These are phyloP conservation scores for Termitomyces heimii DNA, from an alignment of 768 basidiomycete species.

Conservation along the genomic window DNA sequence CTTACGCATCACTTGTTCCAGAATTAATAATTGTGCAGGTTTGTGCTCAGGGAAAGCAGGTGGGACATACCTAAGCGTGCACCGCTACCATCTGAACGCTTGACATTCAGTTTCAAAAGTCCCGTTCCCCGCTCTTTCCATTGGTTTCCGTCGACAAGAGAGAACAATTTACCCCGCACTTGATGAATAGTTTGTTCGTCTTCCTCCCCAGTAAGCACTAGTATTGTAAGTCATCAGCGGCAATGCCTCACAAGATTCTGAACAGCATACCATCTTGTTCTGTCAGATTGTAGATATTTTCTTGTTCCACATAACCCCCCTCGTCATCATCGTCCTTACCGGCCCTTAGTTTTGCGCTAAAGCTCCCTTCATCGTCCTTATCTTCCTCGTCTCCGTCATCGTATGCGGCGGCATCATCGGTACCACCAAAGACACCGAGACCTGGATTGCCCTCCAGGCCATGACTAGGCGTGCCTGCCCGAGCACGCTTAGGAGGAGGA, in stretches of 20 bases:
- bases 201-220: slow-evolving; percentile 77
- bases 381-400: slow-evolving; percentile 45
- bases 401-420: slow-evolving; percentile 19
- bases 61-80: slow-evolving; percentile 58
- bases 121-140: slow-evolving; percentile 83
- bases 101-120: slow-evolving; percentile 63
- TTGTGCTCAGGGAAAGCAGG: neutral
- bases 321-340: slow-evolving; percentile 55
- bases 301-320: slow-evolving; percentile 40
- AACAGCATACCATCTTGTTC: slow-evolving; percentile 60
- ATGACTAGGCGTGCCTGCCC: slow-evolving; percentile 44
- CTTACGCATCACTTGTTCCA: slow-evolving; percentile 69
- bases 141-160: slow-evolving; percentile 48
- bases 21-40: neutral
- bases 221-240: neutral
- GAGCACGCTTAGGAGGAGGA: slow-evolving; percentile 49
- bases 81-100: slow-evolving; percentile 53
- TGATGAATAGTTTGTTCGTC: slow-evolving; percentile 74
- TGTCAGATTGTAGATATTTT: slow-evolving; percentile 39
- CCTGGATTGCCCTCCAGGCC: slow-evolving; percentile 34
- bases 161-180: slow-evolving; percentile 71
- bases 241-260: neutral
- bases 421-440: slow-evolving; percentile 16
- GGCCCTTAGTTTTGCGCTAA: slow-evolving; percentile 65
- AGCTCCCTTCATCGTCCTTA: slow-evolving; percentile 37